A percentile compares a stretch with the other conserved stretches of the same genome.
Evolutionary conservation across 176 grass and related monocot species (phyloP).

Genomic region (Poa annua): DNA sequence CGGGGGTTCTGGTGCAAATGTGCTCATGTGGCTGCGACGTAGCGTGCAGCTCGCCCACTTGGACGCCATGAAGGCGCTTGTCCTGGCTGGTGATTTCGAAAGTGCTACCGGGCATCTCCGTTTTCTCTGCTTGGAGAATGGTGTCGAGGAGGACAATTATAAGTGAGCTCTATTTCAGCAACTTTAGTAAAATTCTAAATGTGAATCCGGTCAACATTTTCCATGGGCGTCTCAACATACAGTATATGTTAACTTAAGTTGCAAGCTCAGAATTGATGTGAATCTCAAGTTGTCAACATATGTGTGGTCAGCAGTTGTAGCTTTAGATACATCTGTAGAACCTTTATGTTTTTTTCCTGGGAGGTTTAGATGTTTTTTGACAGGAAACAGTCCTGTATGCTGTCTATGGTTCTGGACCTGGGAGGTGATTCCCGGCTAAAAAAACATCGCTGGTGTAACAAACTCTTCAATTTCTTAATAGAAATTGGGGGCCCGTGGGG

Average conservation of each 20-base stretch:
- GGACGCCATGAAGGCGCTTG: constrained; percentile 52
- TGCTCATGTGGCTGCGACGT: constrained; percentile 51
- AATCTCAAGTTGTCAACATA: constrained; percentile 13
- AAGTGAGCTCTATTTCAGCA: constrained; percentile 60
- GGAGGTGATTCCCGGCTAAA: no score
- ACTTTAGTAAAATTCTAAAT: constrained; percentile 14
- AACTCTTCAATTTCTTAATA: no score
- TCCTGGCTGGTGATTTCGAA: constrained; percentile 54
- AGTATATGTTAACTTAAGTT: not conserved
- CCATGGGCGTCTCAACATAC: not conserved
- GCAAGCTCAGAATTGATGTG: constrained; percentile 20
- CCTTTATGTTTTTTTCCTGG: no score
- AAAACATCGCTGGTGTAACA: no score
- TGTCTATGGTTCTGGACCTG: no score
- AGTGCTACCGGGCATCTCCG: constrained; percentile 59
- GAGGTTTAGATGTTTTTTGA: no score
- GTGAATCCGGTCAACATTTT: constrained; percentile 2
- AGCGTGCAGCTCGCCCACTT: constrained; percentile 83
- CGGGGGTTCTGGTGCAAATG: constrained; percentile 43
- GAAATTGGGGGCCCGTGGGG: no score
- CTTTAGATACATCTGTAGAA: constrained; percentile 16
- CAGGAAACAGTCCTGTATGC: no score
- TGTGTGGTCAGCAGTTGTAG: constrained; percentile 2
- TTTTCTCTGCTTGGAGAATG: constrained; percentile 72
- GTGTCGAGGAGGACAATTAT: constrained; percentile 70